These are phyloP conservation scores for Saccharomycopsis amapae DNA, from an alignment of 805 yeast species.

Conservation along the genomic window DNA sequence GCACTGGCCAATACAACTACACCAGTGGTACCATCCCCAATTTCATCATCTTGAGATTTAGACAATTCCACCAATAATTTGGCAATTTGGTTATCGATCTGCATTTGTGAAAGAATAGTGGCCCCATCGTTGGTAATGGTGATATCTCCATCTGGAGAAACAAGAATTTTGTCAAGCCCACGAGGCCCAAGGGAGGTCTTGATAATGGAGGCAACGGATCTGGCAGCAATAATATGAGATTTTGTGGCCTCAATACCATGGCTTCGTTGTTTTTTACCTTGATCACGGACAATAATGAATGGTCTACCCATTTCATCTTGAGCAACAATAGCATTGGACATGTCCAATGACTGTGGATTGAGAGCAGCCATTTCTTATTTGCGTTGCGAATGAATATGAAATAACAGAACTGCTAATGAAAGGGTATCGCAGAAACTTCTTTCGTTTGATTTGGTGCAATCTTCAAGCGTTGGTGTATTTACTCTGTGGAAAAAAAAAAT, in stretches of 20 bases:
- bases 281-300: constrained; percentile 91
- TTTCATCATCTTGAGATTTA: constrained; percentile 96
- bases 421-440: too few relatives aligned
- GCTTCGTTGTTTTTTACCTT: constrained; percentile 52
- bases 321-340: constrained; percentile 97
- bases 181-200: constrained; percentile 95
- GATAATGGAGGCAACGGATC: constrained; percentile 96
- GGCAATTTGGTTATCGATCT: constrained; percentile 96
- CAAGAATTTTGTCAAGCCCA: constrained; percentile 94
- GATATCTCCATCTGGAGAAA: constrained; percentile 95
- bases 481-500: too few relatives aligned
- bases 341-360: constrained; percentile 61
- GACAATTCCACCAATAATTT: constrained; percentile 90
- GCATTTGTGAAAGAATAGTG: constrained; percentile 87
- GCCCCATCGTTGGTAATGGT: constrained; percentile 99
- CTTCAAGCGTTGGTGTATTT: not conserved
- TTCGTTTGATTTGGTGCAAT: too few relatives aligned
- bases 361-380: constrained; percentile 24
- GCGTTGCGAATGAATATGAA: too few relatives aligned
- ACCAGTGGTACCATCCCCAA: constrained; percentile 97
- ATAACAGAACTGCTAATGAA: too few relatives aligned
- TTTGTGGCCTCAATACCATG: constrained; percentile 76
- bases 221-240: constrained; percentile 94
- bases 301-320: constrained; percentile 99
- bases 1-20: constrained; percentile 91